Evolutionary conservation across 495 filamentous ascomycete species (phyloP), one percentile per base, ranked within the genome.

Genomic region (Podospora bellae-mahoneyi): DNA sequence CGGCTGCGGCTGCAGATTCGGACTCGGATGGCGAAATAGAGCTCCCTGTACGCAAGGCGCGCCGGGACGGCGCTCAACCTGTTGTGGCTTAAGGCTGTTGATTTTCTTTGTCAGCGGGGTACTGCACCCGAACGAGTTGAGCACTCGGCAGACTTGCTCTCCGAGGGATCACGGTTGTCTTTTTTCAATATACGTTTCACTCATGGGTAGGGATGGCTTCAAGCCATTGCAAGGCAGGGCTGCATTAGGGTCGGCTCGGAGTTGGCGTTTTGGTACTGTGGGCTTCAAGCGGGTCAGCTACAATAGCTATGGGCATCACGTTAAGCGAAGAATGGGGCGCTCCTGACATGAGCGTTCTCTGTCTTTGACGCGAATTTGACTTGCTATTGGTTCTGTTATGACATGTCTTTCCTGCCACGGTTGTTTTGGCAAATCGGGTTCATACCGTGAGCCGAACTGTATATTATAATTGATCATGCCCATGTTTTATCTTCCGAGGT

Each of bases 11-110:
- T 28, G 78, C 78, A 27, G 81, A 81, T 54, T 82, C 81, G 10
- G 82, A 84, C 63, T 84, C 81, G 6, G 82, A 84, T 15, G 78
- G 77, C 15, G 82, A 84, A 68, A 84, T 84, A 66, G 76, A 78
- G 59, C 73, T 83, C 20, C 79, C 81, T 4, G 69, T 70, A 67
- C 48, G 62, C 15, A 66, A 69, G 72, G 66, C 62, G 71, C 73
- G 74, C 67, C 72, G 74, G 74, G 76, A 73, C 53, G 76, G 73
- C 71, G 70, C 69, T 62, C 62, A 60, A 13, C 32, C 55, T 32
- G 60, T 69, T 44, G 69, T 64, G 23, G 68, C 69, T 58, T 68
- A 53, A 91, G 19, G 2, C 15, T 18, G 39, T 48, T 48, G 7
- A 5, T 32, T 32, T 32, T 32, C 4, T 4, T 16, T 48, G 39